Conservation (phyloP, 257 asterid genomes). For the Galeopsis tetrahit region DNA sequence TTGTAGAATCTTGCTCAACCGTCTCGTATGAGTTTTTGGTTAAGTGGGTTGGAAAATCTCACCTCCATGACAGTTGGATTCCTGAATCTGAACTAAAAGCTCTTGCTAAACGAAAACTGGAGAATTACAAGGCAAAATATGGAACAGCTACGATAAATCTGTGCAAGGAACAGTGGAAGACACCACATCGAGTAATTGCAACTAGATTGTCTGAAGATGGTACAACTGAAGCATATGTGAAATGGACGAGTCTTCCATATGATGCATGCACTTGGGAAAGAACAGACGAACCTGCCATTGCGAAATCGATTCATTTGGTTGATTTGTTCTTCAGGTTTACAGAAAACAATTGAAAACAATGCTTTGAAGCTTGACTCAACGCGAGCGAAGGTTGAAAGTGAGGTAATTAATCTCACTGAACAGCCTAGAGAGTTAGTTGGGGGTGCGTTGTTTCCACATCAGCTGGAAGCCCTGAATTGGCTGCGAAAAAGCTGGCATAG, state of each 20-base stretch:
- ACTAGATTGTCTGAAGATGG: slow-evolving; percentile 67
- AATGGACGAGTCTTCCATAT: slow-evolving; percentile 89
- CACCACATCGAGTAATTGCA: slow-evolving; percentile 85
- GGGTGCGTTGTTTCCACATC: slow-evolving; percentile 92
- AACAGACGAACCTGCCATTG: slow-evolving; percentile 70
- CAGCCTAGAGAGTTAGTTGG: slow-evolving; percentile 92
- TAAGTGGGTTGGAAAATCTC: slow-evolving; percentile 96
- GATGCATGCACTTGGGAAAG: slow-evolving; percentile 99
- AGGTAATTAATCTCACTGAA: slow-evolving; percentile 72
- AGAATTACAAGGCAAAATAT: slow-evolving; percentile 85
- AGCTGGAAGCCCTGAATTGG: slow-evolving; percentile 98
- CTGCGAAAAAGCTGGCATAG: slow-evolving; percentile 92
- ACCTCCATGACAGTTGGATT: slow-evolving; percentile 86
- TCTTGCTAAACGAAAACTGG: slow-evolving; percentile 84
- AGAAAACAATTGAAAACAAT: slow-evolving; percentile 61
- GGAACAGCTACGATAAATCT: slow-evolving; percentile 78
- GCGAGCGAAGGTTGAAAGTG: slow-evolving; percentile 50
- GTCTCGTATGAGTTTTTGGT: slow-evolving; percentile 78
- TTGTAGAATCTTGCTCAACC: slow-evolving; percentile 44
- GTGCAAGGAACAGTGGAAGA: slow-evolving; percentile 90
- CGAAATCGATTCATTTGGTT: slow-evolving; percentile 62
- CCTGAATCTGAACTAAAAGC: slow-evolving; percentile 82
- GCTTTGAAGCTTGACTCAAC: slow-evolving; percentile 46
- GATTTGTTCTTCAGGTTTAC: slow-evolving; percentile 69
- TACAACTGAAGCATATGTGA: slow-evolving; percentile 72